phyloP scores from a whole-genome alignment of 169 alveolate genomes.

The Eimeria acervulina region DNA sequence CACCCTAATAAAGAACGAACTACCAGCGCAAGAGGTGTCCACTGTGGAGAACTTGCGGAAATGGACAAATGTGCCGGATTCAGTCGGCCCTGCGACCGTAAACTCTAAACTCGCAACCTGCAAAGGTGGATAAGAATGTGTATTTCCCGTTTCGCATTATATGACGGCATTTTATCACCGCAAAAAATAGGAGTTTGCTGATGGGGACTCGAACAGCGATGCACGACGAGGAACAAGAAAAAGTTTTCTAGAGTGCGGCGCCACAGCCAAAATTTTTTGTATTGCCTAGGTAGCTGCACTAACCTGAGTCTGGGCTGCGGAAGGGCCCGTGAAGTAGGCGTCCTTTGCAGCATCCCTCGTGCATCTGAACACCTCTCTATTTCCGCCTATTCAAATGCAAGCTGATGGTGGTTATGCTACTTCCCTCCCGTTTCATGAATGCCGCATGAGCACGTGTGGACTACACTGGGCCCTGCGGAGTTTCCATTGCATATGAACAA shows the following conservation, averaged over 20 bases:
- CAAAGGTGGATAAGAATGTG: not conserved
- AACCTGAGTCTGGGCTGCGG: not conserved
- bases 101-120: not conserved
- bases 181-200: not conserved
- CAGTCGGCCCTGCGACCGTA: not conserved
- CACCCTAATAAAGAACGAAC: too few relatives aligned
- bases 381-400: too few relatives aligned
- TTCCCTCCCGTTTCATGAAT: not conserved
- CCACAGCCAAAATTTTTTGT: not conserved
- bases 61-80: not conserved
- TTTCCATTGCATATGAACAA: not conserved
- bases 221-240: not conserved
- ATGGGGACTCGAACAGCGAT: not conserved
- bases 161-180: not conserved
- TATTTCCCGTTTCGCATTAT: not conserved
- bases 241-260: not conserved
- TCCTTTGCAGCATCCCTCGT: not conserved
- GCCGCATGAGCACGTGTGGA: not conserved
- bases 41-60: not conserved
- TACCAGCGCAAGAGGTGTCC: not conserved
- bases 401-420: not conserved
- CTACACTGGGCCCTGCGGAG: not conserved
- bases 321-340: not conserved
- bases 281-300: not conserved
- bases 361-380: too few relatives aligned